phyloP scores from a whole-genome alignment of 345 rosid species.

The Microthlaspi erraticum region DNA sequence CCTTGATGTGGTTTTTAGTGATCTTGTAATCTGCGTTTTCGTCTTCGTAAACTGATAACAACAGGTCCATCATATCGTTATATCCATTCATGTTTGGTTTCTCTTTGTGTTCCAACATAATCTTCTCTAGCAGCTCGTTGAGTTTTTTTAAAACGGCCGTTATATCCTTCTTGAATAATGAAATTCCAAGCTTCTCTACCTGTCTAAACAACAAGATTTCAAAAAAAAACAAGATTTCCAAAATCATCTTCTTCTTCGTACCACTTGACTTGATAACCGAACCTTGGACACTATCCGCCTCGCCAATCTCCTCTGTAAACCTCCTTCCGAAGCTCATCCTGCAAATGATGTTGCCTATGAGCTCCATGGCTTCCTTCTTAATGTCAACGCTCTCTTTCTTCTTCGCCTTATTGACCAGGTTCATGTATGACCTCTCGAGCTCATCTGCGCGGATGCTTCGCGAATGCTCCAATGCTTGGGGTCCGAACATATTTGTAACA shows the following conservation, averaged over 20 bases:
- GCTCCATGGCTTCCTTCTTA: slow-evolving; percentile 11
- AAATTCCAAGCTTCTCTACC: not conserved
- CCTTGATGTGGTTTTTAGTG: not conserved
- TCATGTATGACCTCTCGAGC: not conserved
- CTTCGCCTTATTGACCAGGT: slow-evolving; percentile 4
- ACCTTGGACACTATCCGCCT: slow-evolving; percentile 13
- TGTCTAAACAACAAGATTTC: not conserved
- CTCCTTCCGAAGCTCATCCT: slow-evolving; percentile 12
- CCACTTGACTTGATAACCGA: too few relatives aligned
- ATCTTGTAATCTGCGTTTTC: not conserved
- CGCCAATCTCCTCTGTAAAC: slow-evolving; percentile 2
- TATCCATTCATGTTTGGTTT: not conserved
- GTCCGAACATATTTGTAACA: not conserved
- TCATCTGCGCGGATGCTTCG: not conserved
- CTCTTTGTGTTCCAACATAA: not conserved
- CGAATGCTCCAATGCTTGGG: not conserved
- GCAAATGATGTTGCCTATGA: not conserved
- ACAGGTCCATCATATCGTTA: not conserved
- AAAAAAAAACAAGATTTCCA: too few relatives aligned
- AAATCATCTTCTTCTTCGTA: too few relatives aligned
- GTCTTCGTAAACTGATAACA: not conserved
- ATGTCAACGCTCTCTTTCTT: slow-evolving; percentile 10
- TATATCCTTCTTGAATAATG: not conserved
- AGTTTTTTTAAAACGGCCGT: not conserved
- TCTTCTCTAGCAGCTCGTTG: not conserved